phyloP scores from a whole-genome alignment of 2,329 filamentous ascomycete species.

The Penicillium psychrosexuale region DNA sequence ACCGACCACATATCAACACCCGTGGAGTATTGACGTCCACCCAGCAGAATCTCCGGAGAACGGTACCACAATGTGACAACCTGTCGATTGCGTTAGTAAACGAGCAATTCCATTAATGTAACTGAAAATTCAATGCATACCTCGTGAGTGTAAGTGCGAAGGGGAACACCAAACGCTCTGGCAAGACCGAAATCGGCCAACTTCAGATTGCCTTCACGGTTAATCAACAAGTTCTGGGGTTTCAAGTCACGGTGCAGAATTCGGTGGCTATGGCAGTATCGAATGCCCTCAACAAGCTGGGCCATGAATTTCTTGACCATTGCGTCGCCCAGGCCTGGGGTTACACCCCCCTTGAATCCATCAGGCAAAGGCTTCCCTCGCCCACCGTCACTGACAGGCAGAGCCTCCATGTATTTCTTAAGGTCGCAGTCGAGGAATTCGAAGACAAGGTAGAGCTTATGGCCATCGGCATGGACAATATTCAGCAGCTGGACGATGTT shows the following conservation, averaged over 20 bases:
- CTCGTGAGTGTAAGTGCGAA: slow-evolving; percentile 91
- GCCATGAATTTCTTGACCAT: slow-evolving; percentile 94
- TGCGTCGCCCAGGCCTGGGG: slow-evolving; percentile 69
- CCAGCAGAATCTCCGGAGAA: slow-evolving; percentile 83
- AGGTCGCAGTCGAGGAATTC: slow-evolving; percentile 89
- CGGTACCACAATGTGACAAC: slow-evolving; percentile 94
- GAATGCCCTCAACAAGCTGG: slow-evolving; percentile 78
- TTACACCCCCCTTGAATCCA: slow-evolving; percentile 62
- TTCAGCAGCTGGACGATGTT: slow-evolving; percentile 87
- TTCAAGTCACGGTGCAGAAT: slow-evolving; percentile 86
- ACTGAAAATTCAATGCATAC: slow-evolving; percentile 34
- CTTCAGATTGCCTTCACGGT: slow-evolving; percentile 83
- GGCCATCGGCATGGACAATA: slow-evolving; percentile 90
- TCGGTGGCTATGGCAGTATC: slow-evolving; percentile 85
- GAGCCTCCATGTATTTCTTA: slow-evolving; percentile 94
- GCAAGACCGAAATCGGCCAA: slow-evolving; percentile 87
- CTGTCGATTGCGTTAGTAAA: slow-evolving; percentile 35
- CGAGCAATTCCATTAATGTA: neutral
- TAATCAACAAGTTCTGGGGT: slow-evolving; percentile 84
- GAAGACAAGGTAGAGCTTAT: slow-evolving; percentile 91
- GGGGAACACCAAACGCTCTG: slow-evolving; percentile 83
- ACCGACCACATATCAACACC: slow-evolving; percentile 96
- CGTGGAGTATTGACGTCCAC: slow-evolving; percentile 87
- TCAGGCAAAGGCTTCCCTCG: slow-evolving; percentile 82
- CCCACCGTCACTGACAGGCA: slow-evolving; percentile 79